phyloP scores from a whole-genome alignment of 768 basidiomycete genomes.

The Podaxis sp. region DNA sequence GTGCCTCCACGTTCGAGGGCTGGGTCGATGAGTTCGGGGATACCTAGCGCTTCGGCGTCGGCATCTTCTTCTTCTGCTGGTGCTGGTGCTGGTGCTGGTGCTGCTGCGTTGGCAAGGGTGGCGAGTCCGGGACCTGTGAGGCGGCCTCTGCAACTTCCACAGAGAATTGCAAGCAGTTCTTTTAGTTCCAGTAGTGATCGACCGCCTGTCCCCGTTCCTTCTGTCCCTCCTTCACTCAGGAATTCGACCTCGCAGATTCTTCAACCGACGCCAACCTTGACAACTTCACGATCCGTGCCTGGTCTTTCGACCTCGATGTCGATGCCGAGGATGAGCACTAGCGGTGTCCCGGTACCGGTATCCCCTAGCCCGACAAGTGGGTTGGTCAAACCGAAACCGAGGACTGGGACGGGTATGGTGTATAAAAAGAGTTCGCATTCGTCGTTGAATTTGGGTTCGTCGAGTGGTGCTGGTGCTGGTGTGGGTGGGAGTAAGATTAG shows the following conservation, averaged over 20 bases:
- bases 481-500: constrained; percentile 14
- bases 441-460: neutral
- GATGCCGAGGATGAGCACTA: neutral
- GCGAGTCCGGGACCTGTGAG: constrained; percentile 20
- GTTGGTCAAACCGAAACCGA: constrained; percentile 39
- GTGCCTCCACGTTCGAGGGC: constrained; percentile 23
- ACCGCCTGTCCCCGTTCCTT: constrained; percentile 30
- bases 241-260: constrained; percentile 1
- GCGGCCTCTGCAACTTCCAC: constrained; percentile 29
- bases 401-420: no score
- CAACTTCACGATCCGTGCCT: constrained; percentile 4
- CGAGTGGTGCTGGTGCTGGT: neutral
- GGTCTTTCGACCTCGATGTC: constrained; percentile 5
- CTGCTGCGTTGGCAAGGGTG: constrained; percentile 8
- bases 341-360: neutral
- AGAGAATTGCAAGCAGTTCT: constrained; percentile 15
- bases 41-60: constrained; percentile 16
- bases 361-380: constrained; percentile 4
- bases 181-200: constrained; percentile 21
- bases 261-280: neutral
- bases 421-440: no score
- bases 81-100: neutral
- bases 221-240: constrained; percentile 16
- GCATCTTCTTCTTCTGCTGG: no score
- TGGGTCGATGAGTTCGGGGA: neutral